Base-by-base conservation (phyloP, 805 yeast genomes). In the Candida stauntonica region DNA sequence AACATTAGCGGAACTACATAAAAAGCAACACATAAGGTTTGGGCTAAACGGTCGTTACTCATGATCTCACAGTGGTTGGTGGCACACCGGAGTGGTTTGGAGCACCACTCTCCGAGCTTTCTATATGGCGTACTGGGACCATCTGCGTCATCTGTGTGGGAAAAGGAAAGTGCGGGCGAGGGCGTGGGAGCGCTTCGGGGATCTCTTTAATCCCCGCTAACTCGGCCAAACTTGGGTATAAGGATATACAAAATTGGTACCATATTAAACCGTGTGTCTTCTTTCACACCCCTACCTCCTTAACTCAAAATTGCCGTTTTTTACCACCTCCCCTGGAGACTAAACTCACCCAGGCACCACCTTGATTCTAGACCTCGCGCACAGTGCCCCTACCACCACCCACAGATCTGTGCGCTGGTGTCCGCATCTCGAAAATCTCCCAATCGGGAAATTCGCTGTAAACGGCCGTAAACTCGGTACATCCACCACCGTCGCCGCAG, bases 401-500 rank as follows among this genome's bases (percentile, higher is more conserved):
- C 29, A 31, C 42, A 39, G 36, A 29, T 27, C 20, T 12, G 23
- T 17, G 28, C 33, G 38, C 29, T 7, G 27, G n/a, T 4, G 15
- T 19, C 36, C 33, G 36, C 37, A 23, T 24, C 41, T 15, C 15
- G 17, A 14, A 39, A 33, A 31, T n/a, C 12, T 7, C 39, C 42
- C 19, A 20, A 33, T 31, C 24, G 14, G 42, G 42, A 20, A 34
- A 15, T 16, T 27, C 13, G 17, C 42, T 27, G 19, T 12, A 18
- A 12, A 15, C 9, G 42, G 37, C 17, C 15, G 7, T 28, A 21
- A 30, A 37, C 14, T 33, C 26, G 29, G 19, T 30, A 26, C 44
- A 28, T 33, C 41, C 21, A 21, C 42, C n/a, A 28, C 33, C 13
- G 21, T 39, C 15, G 20, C 44, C 17, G 20, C 42, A n/a, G 18